A percentile compares a stretch with the other conserved stretches of the same genome.
Evolutionary conservation across 768 basidiomycete genomes (phyloP).

Genomic region (Mycena crocata): DNA sequence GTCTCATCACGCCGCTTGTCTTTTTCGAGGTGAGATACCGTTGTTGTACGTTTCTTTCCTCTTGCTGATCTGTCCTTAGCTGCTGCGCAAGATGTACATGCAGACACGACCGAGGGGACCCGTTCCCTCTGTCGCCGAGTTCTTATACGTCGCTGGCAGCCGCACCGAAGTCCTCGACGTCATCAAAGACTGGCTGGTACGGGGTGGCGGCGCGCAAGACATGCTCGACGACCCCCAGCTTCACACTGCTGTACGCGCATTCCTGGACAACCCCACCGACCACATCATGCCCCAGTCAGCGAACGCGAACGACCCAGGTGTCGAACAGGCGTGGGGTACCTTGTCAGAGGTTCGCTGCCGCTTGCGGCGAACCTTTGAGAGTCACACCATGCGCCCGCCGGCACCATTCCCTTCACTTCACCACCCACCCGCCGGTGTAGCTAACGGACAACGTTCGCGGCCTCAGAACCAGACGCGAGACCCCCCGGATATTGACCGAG

Average conservation of each 20-base stretch:
- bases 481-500: conserved; percentile 72
- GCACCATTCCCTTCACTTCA: conserved; percentile 42
- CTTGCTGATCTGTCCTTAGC: conserved; percentile 51
- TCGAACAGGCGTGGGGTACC: conserved; percentile 59
- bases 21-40: conserved; percentile 80
- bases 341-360: conserved; percentile 56
- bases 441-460: conserved; percentile 42
- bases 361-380: conserved; percentile 59
- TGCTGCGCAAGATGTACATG: conserved; percentile 80
- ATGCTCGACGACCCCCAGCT: conserved; percentile 78
- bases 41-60: conserved; percentile 5
- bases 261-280: conserved; percentile 67
- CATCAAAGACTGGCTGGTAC: conserved; percentile 77
- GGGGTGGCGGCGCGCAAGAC: conserved; percentile 84
- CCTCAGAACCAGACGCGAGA: conserved; percentile 55
- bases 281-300: conserved; percentile 59
- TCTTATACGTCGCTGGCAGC: conserved; percentile 60
- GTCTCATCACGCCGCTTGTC: conserved; percentile 82
- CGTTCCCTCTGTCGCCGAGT: conserved; percentile 56
- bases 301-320: conserved; percentile 55
- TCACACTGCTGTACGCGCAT: conserved; percentile 65
- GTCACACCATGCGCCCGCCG: conserved; percentile 72
- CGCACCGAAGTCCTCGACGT: conserved; percentile 75
- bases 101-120: conserved; percentile 58
- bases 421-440: conserved; percentile 33